Evolutionary conservation across 2,329 filamentous ascomycete species (phyloP), one percentile per base, ranked within the genome.

Genomic region (Graphilbum ipis-grandicollis): DNA sequence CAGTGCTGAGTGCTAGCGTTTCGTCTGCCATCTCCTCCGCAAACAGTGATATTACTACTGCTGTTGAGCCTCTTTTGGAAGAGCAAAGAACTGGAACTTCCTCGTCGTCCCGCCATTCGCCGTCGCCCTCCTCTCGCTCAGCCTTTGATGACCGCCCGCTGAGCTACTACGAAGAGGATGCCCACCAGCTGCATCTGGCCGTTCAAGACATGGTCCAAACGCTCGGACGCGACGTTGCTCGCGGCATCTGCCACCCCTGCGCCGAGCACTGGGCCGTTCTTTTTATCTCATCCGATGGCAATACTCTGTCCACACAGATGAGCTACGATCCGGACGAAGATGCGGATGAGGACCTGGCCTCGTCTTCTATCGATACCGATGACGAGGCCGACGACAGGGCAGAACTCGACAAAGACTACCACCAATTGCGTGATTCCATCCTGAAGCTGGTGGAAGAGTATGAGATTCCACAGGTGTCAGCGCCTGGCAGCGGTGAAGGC

Each of bases 241-340:
- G 75, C 35, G 79, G 79, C 18, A 63, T 71, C 13, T 78, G 75
- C 38, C 80, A 90, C 48, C 83, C 83, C 9, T 88, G 81, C 43
- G 76, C 78, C 2, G 84, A 92, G 55, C 67, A 77, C 39, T 93
- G 84, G 84, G 71, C 79, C 5, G 76, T 90, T 7, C 60, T 92
- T 9, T 88, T 86, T 48, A 71, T 92, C 39, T 79, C 79, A 1
- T 58, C 72, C 1, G 75, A 85, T 52, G 81, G 82, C 23, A 75
- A 72, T 48, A 65, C 65, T 36, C 59, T 92, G 30, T 77, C 75
- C 8, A 68, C 75, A 3, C 68, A 76, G 33, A 81, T 84, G 76
- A 74, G 66, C 28, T 83, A 80, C 53, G 81, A 74, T 41, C 66
- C 68, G 2, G 72, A 79, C 42, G 69, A 76, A 33, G 71, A 79